Evolutionary conservation across 352 stramenopile species (phyloP), one percentile per base, ranked within the genome.

Genomic region (Aphanomyces invadans): DNA sequence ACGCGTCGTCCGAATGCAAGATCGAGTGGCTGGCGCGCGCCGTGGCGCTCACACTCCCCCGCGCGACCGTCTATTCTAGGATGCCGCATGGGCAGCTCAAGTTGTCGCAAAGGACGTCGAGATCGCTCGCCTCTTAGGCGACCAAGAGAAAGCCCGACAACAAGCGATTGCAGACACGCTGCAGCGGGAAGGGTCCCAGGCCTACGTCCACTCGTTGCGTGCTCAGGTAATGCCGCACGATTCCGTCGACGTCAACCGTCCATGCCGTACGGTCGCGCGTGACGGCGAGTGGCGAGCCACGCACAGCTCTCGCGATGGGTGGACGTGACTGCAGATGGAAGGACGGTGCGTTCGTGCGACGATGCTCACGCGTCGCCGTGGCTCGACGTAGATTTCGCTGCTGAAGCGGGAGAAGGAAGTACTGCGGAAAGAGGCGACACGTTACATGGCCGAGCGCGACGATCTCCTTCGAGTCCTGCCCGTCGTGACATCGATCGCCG

Each of bases 401-500:
- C 33, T 66, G 15, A 66, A 66, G 33, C 59, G 59, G 3, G 59
- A 66, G 12, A 66, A 66, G 25, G 59, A 66, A 45, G 59, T 66
- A 19, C 33, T 66, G 28, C 59, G 59, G 7, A 66, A 66, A 29
- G 59, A 66, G 51, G 33, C 59, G 21, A 66, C 54, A 15, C 45
- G 44, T 21, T 66, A 66, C 38, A 62, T 66, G 33, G 31, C 31
- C 4, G 59, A 66, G 28, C 59, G 59, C 28, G 59, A 66, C 31
- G 59, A 66, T 15, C n/a, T 66, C 17, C 46, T 66, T 7, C 59
- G 59, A 2, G 59, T 66, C 7, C 29, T 66, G n/a, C 59, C 59
- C 2, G 44, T 66, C 25, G 59, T 66, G 4, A 66, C 59, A 29
- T 66, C 59, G 7, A 44, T 66, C 42, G 31, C 15, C 15, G 59